Evolutionary conservation across 768 basidiomycete species (phyloP).

Genomic region (Boletus huronensis): DNA sequence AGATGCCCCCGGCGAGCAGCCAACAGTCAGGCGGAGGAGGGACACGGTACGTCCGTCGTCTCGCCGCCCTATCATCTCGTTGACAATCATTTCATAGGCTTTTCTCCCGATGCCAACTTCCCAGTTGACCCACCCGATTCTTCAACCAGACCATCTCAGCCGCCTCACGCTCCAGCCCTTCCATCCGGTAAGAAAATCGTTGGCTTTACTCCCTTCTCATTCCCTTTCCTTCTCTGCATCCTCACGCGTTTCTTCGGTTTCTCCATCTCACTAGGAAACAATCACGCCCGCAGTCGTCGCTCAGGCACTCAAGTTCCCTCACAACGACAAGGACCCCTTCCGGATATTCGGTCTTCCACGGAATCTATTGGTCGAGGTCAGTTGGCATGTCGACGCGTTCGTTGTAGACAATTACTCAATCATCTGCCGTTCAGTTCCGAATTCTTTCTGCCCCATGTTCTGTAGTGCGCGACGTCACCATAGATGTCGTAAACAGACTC

Average conservation of each 20-base stretch:
- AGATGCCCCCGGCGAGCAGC: conserved; percentile 18
- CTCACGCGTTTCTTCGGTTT: neutral
- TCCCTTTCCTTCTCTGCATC: neutral
- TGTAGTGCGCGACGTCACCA: conserved; percentile 66
- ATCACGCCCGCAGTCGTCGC: conserved; percentile 37
- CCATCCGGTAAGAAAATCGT: conserved; percentile 36
- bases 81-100: conserved; percentile 28
- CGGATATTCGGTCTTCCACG: conserved; percentile 70
- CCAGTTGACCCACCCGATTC: conserved; percentile 40
- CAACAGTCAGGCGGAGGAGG: conserved; percentile 23
- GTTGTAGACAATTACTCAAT: neutral
- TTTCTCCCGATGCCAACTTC: conserved; percentile 41
- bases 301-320: conserved; percentile 44
- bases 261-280: conserved; percentile 27
- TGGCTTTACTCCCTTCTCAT: neutral
- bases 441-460: conserved; percentile 69
- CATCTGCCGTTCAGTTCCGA: conserved; percentile 46
- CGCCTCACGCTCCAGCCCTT: conserved; percentile 40
- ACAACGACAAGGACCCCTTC: conserved; percentile 47
- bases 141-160: conserved; percentile 37
- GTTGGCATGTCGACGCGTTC: conserved; percentile 14
- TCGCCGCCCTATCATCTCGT: neutral
- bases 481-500: conserved; percentile 52
- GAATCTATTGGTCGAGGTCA: conserved; percentile 67
- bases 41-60: conserved; percentile 15